These are phyloP conservation scores for Coniosporium tulheliwenetii DNA, from an alignment of 2,329 filamentous ascomycete genomes.

Conservation along the genomic window DNA sequence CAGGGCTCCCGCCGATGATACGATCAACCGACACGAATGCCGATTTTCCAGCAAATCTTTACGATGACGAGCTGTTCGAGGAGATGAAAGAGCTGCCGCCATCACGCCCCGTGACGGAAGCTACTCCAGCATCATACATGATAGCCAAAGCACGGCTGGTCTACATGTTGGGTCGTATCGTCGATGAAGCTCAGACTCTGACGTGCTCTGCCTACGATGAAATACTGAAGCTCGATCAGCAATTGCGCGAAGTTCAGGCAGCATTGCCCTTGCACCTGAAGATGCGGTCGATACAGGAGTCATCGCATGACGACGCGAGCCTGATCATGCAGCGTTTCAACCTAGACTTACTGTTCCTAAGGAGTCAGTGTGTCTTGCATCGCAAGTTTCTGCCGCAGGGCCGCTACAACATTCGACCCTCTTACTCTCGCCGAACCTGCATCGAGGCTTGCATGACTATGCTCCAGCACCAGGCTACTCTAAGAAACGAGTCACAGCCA, in stretches of 20 bases:
- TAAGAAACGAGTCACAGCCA: conserved; percentile 59
- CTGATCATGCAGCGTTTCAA: conserved; percentile 70
- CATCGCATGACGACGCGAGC: conserved; percentile 50
- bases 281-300: conserved; percentile 58
- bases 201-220: conserved; percentile 46
- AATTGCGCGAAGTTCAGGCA: conserved; percentile 40
- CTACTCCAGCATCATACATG: conserved; percentile 66
- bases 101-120: conserved; percentile 50
- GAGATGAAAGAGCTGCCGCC: conserved; percentile 52
- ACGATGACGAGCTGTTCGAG: conserved; percentile 65
- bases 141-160: conserved; percentile 57
- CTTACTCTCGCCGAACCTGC: conserved; percentile 61
- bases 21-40: conserved; percentile 62
- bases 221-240: conserved; percentile 42
- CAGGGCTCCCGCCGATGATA: conserved; percentile 48
- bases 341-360: conserved; percentile 73
- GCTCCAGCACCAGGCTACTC: conserved; percentile 58
- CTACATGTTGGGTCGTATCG: conserved; percentile 53
- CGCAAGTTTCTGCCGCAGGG: conserved; percentile 72
- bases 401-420: conserved; percentile 63
- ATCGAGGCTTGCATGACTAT: conserved; percentile 78
- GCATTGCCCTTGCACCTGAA: conserved; percentile 68
- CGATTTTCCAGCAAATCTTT: conserved; percentile 59
- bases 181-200: conserved; percentile 48
- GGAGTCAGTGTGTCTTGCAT: conserved; percentile 78